phyloP scores from a whole-genome alignment of 1,139 yeast genomes.

The Sugiyamaella japonica region DNA sequence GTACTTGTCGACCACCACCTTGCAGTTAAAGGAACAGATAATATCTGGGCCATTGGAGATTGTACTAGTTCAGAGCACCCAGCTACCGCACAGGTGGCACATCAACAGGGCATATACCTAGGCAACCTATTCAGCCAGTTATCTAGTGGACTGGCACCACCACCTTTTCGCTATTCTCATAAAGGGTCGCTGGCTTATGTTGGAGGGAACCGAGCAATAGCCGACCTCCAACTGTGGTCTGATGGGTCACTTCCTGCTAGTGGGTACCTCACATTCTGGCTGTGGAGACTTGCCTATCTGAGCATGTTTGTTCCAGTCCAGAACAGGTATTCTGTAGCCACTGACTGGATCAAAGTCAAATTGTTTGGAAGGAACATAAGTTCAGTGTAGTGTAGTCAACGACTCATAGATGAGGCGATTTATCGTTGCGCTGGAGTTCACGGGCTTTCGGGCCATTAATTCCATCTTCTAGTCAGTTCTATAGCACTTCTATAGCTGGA shows the following conservation, averaged over 20 bases:
- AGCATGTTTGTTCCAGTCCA: conserved; percentile 89
- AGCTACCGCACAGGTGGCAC: conserved; percentile 97
- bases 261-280: conserved; percentile 81
- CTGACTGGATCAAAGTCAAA: conserved; percentile 86
- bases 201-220: conserved; percentile 91
- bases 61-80: conserved; percentile 87
- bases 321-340: conserved; percentile 77
- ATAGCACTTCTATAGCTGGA: too few species aligned
- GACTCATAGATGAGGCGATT: too few species aligned
- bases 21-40: conserved; percentile 78
- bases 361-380: conserved; percentile 79
- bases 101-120: conserved; percentile 87
- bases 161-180: conserved; percentile 56
- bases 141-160: conserved; percentile 38
- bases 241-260: conserved; percentile 82
- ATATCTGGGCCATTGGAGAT: conserved; percentile 89
- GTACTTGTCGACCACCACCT: conserved; percentile 78
- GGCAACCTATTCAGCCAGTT: conserved; percentile 69
- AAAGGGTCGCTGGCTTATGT: conserved; percentile 65
- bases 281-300: conserved; percentile 93
- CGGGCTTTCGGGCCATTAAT: too few species aligned
- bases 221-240: conserved; percentile 80
- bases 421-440: too few species aligned
- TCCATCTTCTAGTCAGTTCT: too few species aligned
- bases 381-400: conserved; percentile 41